These are phyloP conservation scores for Pholiota molesta DNA, from an alignment of 768 basidiomycete species.

Conservation along the genomic window DNA sequence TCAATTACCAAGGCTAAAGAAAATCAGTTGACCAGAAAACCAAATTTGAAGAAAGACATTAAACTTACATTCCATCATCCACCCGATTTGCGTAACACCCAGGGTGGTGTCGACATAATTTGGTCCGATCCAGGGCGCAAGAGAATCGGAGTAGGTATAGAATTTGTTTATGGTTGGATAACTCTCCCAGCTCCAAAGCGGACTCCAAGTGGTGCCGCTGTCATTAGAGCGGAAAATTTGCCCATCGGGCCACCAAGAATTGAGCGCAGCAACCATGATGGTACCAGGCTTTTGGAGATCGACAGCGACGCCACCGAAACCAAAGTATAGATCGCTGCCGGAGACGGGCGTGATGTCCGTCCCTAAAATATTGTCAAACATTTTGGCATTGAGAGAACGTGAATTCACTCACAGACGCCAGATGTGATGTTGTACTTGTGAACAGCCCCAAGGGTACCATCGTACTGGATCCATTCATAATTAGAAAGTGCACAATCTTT, in stretches of 20 bases:
- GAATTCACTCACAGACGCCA: constrained; percentile 40
- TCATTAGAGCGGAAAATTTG: constrained; percentile 66
- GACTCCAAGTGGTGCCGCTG: constrained; percentile 60
- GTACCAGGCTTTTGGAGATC: constrained; percentile 64
- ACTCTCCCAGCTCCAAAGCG: constrained; percentile 56
- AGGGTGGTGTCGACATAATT: constrained; percentile 45
- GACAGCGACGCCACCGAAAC: constrained; percentile 64
- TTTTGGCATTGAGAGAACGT: too few relatives aligned
- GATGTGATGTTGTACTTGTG: constrained; percentile 56
- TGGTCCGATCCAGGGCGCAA: constrained; percentile 64
- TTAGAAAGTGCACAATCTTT: not conserved
- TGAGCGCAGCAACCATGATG: constrained; percentile 69
- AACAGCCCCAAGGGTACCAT: constrained; percentile 54
- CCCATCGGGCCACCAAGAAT: constrained; percentile 68
- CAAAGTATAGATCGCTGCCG: constrained; percentile 60
- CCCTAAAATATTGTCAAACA: constrained; percentile 32
- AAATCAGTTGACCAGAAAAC: not conserved
- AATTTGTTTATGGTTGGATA: constrained; percentile 52
- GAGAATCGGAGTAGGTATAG: constrained; percentile 55
- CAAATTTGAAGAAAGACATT: not conserved
- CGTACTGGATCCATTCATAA: constrained; percentile 39
- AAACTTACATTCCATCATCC: constrained; percentile 66
- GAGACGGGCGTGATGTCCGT: constrained; percentile 66
- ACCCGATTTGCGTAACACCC: constrained; percentile 58
- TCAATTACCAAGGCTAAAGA: constrained; percentile 54